Evolutionary conservation across 352 stramenopile genomes (phyloP), one percentile per base, ranked within the genome.

Genomic region (Globisporangium carolinianum): DNA sequence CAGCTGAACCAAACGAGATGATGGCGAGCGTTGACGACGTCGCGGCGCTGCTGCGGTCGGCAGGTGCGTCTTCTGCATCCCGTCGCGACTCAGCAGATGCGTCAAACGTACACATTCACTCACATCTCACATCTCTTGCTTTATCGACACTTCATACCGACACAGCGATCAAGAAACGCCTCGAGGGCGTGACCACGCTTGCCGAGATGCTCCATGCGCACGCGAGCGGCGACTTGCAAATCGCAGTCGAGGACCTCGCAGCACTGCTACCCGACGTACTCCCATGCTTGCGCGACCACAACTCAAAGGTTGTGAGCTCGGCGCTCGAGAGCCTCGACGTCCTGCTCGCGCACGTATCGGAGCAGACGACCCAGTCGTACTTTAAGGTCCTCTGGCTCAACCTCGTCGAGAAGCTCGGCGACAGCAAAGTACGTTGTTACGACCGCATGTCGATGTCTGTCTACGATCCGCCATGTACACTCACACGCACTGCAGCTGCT

Each of bases 91-190:
- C 15, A 32, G 2, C 15, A 7, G 41, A 6, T 57, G 39, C n/a
- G 24, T 3, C 24, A 32, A 32, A 42, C 17, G 45, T 7, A 24
- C 35, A 58, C 6, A 47, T 6, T 6, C 8, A 9, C 24, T 60
- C 42, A 32, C 47, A 8, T 45, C 6, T 9, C 15, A 45, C 1
- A 32, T 58, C 2, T 32, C 5, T 39, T 43, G 32, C 4, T 51
- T 12, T 2, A 42, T 17, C 15, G 15, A 0, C 0, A 5, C 7
- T 14, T 12, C 24, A 32, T 32, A 32, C 24, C 24, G 1, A 32
- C 9, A 32, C 38, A 94, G 84, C 85, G 58, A 90, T 85, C 60
- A 94, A 94, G 65, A 90, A 87, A 71, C 80, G 85, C 35, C 71
- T 93, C 18, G 67, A 72, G 46, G 85, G 85, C 45, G 69, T 93